A percentile compares a stretch with the other conserved stretches of the same genome.
Evolutionary conservation across 805 yeast species (phyloP).

Genomic region (Ogataea pignaliae): DNA sequence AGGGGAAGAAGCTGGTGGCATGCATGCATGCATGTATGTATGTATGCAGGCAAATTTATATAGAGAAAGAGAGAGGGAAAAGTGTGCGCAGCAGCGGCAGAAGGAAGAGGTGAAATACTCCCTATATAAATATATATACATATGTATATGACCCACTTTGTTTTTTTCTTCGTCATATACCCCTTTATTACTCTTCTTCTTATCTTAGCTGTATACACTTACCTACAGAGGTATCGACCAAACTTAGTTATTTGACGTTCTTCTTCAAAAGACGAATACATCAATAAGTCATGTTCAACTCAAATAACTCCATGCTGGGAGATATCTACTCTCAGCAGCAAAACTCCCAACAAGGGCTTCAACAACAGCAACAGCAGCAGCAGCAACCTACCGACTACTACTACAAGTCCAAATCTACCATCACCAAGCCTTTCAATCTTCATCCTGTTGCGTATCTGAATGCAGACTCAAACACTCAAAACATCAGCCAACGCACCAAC

Average conservation of each 20-base stretch:
- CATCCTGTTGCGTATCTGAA: slow-evolving; percentile 29
- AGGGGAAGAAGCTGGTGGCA: too few relatives aligned
- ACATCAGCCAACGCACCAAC: neutral
- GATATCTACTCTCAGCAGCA: neutral
- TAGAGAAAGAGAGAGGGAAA: too few relatives aligned
- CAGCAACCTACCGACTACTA: neutral
- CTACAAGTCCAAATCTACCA: slow-evolving; percentile 1
- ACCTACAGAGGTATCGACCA: too few relatives aligned
- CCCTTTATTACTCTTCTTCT: neutral
- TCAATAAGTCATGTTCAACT: neutral
- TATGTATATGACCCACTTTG: too few relatives aligned
- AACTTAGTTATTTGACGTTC: too few relatives aligned
- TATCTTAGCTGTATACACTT: too few relatives aligned
- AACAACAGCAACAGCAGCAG: neutral
- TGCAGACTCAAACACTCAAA: slow-evolving; percentile 15
- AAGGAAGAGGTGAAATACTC: too few relatives aligned
- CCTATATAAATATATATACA: too few relatives aligned
- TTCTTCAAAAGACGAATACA: too few relatives aligned
- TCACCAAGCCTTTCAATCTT: slow-evolving; percentile 14
- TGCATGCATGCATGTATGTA: too few relatives aligned
- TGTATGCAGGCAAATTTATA: too few relatives aligned
- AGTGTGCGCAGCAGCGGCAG: too few relatives aligned
- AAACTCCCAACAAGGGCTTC: neutral
- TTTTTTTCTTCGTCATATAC: neutral
- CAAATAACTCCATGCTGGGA: neutral